Conservation (phyloP, 2,329 filamentous ascomycete genomes). For the Polytolypa hystricis region DNA sequence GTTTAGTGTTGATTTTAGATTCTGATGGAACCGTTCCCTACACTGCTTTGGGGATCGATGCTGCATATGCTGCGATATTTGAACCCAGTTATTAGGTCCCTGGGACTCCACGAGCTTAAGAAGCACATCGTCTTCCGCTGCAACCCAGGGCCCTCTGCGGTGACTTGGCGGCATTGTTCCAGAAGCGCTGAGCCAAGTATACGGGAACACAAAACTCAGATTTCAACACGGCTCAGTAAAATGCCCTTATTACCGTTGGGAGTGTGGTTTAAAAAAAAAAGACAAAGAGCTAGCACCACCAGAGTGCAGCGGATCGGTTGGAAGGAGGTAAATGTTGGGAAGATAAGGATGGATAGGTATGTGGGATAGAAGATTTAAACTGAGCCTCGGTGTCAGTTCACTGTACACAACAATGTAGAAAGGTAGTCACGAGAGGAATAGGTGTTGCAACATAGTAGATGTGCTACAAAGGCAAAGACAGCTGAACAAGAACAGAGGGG, state of each 20-base stretch:
- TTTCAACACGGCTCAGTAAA: too few species aligned
- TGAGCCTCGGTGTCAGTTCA: too few species aligned
- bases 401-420: too few species aligned
- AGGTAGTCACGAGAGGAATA: neutral
- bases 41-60: constrained; percentile 88
- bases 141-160: constrained; percentile 74
- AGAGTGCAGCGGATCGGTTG: too few species aligned
- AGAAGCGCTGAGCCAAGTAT: neutral
- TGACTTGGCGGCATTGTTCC: constrained; percentile 39
- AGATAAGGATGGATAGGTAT: too few species aligned
- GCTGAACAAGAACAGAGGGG: too few species aligned
- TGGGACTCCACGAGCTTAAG: constrained; percentile 59
- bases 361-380: too few species aligned
- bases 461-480: neutral
- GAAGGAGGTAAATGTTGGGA: too few species aligned
- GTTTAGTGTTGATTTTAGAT: constrained; percentile 66
- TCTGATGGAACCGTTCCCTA: constrained; percentile 86
- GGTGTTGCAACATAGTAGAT: neutral
- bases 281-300: too few species aligned
- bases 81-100: constrained; percentile 80
- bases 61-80: constrained; percentile 63
- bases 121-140: constrained; percentile 60
- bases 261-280: too few species aligned
- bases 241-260: too few species aligned
- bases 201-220: too few species aligned